These are phyloP conservation scores for Zygoascus flipseniorum DNA, from an alignment of 805 yeast genomes.

Conservation along the genomic window DNA sequence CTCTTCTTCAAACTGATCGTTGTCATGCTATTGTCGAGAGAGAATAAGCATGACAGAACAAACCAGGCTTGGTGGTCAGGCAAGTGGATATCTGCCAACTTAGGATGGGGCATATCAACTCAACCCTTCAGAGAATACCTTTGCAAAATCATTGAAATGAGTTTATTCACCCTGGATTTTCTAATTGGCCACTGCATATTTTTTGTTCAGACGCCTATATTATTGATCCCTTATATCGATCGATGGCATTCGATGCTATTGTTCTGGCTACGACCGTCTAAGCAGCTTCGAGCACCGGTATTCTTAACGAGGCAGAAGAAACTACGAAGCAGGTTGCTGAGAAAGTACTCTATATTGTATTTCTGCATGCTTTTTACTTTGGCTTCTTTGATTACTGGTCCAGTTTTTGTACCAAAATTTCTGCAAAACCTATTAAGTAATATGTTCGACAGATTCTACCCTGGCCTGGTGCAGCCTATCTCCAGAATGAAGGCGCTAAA, in stretches of 20 bases:
- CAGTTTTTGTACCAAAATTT: slow-evolving; percentile 47
- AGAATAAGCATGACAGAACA: slow-evolving; percentile 42
- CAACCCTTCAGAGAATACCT: slow-evolving; percentile 79
- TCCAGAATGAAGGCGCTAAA: not conserved
- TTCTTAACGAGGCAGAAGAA: slow-evolving; percentile 72
- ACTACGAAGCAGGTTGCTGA: slow-evolving; percentile 66
- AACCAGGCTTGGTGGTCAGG: slow-evolving; percentile 62
- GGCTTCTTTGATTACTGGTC: slow-evolving; percentile 64
- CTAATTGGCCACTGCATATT: slow-evolving; percentile 73
- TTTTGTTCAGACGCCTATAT: slow-evolving; percentile 72
- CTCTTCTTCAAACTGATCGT: slow-evolving; percentile 46
- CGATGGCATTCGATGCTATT: slow-evolving; percentile 89
- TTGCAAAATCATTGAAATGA: slow-evolving; percentile 79
- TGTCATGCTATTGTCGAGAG: slow-evolving; percentile 48
- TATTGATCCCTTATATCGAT: slow-evolving; percentile 73
- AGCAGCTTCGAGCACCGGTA: slow-evolving; percentile 79
- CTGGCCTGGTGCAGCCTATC: slow-evolving; percentile 26
- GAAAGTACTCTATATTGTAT: slow-evolving; percentile 67
- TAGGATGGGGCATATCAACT: slow-evolving; percentile 76
- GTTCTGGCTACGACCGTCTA: slow-evolving; percentile 89
- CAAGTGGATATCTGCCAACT: slow-evolving; percentile 48
- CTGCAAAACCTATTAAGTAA: slow-evolving; percentile 5
- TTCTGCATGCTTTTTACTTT: slow-evolving; percentile 51
- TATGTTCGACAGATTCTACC: slow-evolving; percentile 21
- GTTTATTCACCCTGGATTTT: slow-evolving; percentile 88